These are phyloP conservation scores for Apophysomyces variabilis DNA, from an alignment of 371 early-diverging fungal genomes.

Conservation along the genomic window DNA sequence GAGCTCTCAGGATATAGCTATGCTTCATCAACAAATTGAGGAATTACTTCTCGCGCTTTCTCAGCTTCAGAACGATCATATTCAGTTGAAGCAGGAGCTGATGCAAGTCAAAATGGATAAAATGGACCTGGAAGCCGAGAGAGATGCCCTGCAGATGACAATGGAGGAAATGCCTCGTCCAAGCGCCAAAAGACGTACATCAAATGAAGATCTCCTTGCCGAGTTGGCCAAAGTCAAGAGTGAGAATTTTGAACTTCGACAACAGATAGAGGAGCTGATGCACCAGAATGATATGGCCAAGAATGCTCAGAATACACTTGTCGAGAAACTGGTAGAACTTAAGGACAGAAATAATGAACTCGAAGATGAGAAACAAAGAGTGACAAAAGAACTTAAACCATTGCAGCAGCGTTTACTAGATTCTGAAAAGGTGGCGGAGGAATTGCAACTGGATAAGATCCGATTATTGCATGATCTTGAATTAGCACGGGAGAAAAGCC, in stretches of 20 bases:
- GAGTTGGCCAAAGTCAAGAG: slow-evolving; percentile 25
- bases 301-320: slow-evolving; percentile 42
- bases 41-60: slow-evolving; percentile 62
- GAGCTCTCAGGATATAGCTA: slow-evolving; percentile 41
- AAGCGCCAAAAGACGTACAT: not conserved
- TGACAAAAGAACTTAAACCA: slow-evolving; percentile 26
- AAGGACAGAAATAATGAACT: slow-evolving; percentile 39
- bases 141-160: slow-evolving; percentile 44
- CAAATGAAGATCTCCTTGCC: slow-evolving; percentile 1
- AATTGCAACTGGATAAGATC: slow-evolving; percentile 23
- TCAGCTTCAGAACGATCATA: slow-evolving; percentile 60
- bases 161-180: slow-evolving; percentile 25
- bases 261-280: slow-evolving; percentile 40
- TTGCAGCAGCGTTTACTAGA: slow-evolving; percentile 16
- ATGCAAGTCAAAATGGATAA: slow-evolving; percentile 61
- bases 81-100: slow-evolving; percentile 61
- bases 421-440: slow-evolving; percentile 20
- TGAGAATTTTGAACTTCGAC: slow-evolving; percentile 35
- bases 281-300: slow-evolving; percentile 49
- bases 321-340: slow-evolving; percentile 48
- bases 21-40: slow-evolving; percentile 65
- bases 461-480: slow-evolving; percentile 17
- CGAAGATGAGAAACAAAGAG: slow-evolving; percentile 38
- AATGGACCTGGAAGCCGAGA: slow-evolving; percentile 58
- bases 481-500: slow-evolving; percentile 5